Evolutionary conservation across 2,329 filamentous ascomycete genomes (phyloP).

Genomic region (Aureobasidium lini): DNA sequence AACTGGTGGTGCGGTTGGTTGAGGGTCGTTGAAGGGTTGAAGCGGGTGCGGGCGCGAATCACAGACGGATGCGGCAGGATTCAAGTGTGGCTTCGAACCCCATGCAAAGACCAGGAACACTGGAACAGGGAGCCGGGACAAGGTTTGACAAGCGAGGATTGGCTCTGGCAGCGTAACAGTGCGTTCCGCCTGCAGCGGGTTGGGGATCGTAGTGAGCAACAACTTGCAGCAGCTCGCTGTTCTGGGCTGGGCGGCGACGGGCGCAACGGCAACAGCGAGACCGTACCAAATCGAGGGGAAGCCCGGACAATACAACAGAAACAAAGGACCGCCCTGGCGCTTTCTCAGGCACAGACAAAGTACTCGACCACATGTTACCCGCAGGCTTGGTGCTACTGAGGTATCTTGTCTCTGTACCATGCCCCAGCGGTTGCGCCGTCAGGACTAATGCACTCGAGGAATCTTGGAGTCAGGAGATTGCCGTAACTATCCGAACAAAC

Average conservation of each 20-base stretch:
- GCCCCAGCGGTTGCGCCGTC: slow-evolving; percentile 6
- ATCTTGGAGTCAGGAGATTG: slow-evolving; percentile 8
- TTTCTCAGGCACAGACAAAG: slow-evolving; percentile 7
- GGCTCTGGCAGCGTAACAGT: background rate
- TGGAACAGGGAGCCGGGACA: slow-evolving; percentile 14
- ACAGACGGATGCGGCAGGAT: slow-evolving; percentile 14
- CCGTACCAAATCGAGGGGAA: slow-evolving; percentile 8
- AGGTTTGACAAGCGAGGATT: slow-evolving; percentile 16
- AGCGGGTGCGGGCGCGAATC: slow-evolving; percentile 15
- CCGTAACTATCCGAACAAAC: background rate
- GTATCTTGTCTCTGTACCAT: slow-evolving; percentile 11
- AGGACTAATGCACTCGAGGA: slow-evolving; percentile 6
- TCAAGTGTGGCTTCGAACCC: slow-evolving; percentile 12
- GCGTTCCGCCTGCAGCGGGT: slow-evolving; percentile 12
- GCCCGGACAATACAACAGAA: slow-evolving; percentile 13
- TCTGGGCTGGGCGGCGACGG: slow-evolving; percentile 12
- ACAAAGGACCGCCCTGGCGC: slow-evolving; percentile 10
- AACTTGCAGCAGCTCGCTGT: slow-evolving; percentile 9
- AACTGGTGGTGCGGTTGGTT: slow-evolving; percentile 13
- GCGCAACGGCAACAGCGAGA: slow-evolving; percentile 13
- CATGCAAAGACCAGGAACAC: slow-evolving; percentile 15
- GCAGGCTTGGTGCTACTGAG: slow-evolving; percentile 8
- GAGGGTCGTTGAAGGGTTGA: slow-evolving; percentile 15
- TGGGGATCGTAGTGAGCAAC: slow-evolving; percentile 13
- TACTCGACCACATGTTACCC: slow-evolving; percentile 6